Percentiles rank a stretch among this genome's conserved stretches.
Conservation (phyloP, 1,284 basidiomycete species). For the Takashimella koratensis region DNA sequence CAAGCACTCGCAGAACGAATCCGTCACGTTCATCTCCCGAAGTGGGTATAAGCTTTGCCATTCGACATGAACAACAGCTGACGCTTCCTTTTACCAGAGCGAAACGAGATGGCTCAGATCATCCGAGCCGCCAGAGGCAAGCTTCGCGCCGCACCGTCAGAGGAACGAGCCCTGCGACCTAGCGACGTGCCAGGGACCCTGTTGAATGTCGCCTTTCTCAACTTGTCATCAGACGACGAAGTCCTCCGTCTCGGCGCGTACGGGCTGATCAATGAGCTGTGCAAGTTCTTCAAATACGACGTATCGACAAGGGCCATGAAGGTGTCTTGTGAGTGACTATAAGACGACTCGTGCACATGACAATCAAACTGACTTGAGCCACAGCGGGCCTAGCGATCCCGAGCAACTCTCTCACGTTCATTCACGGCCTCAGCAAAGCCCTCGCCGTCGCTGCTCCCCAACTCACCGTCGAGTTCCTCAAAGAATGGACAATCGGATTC, state of each 20-base stretch:
- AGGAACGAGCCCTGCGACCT: conserved; percentile 67
- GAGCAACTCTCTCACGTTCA: conserved; percentile 64
- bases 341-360: too few species aligned
- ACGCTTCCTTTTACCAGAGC: conserved; percentile 61
- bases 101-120: conserved; percentile 63
- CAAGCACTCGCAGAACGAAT: conserved; percentile 52
- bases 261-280: conserved; percentile 71
- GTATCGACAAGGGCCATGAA: conserved; percentile 59
- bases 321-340: conserved; percentile 59
- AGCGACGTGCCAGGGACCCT: conserved; percentile 79
- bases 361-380: neutral
- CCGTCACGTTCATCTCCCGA: conserved; percentile 36
- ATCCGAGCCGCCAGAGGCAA: conserved; percentile 35
- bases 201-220: conserved; percentile 74
- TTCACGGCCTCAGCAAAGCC: conserved; percentile 64
- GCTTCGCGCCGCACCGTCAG: conserved; percentile 52
- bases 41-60: conserved; percentile 18
- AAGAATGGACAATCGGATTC: conserved; percentile 64
- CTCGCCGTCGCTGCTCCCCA: conserved; percentile 70
- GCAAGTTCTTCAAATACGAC: conserved; percentile 71
- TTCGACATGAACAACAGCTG: conserved; percentile 58
- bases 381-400: conserved; percentile 65
- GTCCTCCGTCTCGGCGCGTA: conserved; percentile 72
- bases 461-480: conserved; percentile 78
- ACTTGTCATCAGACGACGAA: conserved; percentile 67